Evolutionary conservation across 441 rosid genomes (phyloP), one percentile per base, ranked within the genome.

Genomic region (Corymbia calophylla): DNA sequence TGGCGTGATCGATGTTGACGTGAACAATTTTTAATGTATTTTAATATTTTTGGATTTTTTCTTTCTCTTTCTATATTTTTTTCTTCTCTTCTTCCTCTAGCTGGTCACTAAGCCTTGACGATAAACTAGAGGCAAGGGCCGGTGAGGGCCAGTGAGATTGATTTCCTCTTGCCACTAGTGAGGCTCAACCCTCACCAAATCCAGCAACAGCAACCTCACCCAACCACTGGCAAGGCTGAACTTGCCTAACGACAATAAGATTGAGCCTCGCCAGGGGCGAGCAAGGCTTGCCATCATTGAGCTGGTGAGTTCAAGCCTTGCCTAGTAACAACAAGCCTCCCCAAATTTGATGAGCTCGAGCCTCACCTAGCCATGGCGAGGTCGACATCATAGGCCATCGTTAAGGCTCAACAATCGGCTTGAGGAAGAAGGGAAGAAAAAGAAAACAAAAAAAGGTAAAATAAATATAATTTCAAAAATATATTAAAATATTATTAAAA

Each of bases 121-220:
- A 58, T 29, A 1, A 58, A 21, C 14, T 1, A 58, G 5, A 58
- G n/a, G n/a, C 7, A 23, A 58, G n/a, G 64, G 64, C 15, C 1
- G 14, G n/a, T 25, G 64, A 58, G 14, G 64, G 64, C 15, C 1
- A 58, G 3, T 6, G 25, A 58, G 15, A 29, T 25, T 6, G 25
- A 58, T 29, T 29, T 58, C 64, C 25, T 6, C 64, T 29, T 58
- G 25, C 64, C 64, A 2, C 64, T 58, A 58, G 14, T 29, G 25
- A 58, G 64, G 64, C 64, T 58, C n/a, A 6, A 58, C 1, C n/a
- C n/a, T 10, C 64, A 58, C n/a, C 0, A 25, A 6, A 58, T 58
- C 3, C 1, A 9, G 0, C 3, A 2, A 58, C 27, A 58, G 14
- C 0, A 3, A 29, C n/a, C n/a, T 58, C 14, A 0, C 14, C 14